A percentile compares a stretch with the other conserved stretches of the same genome.
These are phyloP conservation scores for Globisporangium echinulatum DNA, from an alignment of 352 stramenopile genomes.

Conservation along the genomic window DNA sequence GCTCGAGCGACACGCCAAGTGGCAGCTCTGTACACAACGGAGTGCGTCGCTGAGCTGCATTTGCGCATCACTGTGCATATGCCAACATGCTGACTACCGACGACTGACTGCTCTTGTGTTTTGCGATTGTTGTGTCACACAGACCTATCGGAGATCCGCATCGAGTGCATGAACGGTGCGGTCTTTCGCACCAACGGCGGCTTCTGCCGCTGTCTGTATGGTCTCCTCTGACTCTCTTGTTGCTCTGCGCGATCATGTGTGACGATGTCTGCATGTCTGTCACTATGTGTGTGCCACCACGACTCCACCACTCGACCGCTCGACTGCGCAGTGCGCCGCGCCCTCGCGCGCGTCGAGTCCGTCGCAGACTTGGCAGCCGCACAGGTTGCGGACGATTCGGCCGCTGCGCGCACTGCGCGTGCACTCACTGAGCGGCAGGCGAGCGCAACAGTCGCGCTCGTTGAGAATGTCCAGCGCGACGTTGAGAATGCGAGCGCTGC, in stretches of 20 bases:
- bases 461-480: slow-evolving; percentile 1
- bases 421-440: slow-evolving; percentile 8
- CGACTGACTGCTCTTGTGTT: not conserved
- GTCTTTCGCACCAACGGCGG: not conserved
- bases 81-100: not conserved
- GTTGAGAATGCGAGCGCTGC: not conserved
- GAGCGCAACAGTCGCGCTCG: not conserved
- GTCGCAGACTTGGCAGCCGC: slow-evolving; percentile 25
- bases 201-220: too few relatives aligned
- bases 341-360: slow-evolving; percentile 38
- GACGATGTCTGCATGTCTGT: too few relatives aligned
- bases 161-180: slow-evolving; percentile 26
- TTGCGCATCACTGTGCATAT: not conserved
- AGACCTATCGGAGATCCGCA: slow-evolving; percentile 24
- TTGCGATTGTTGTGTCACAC: not conserved
- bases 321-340: slow-evolving; percentile 22
- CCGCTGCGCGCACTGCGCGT: slow-evolving; percentile 10
- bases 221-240: too few relatives aligned
- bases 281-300: too few relatives aligned
- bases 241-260: not conserved
- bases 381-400: slow-evolving; percentile 21
- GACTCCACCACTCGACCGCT: too few relatives aligned
- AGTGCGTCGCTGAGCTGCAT: slow-evolving; percentile 16
- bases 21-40: slow-evolving; percentile 24
- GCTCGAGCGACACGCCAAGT: slow-evolving; percentile 21